These are phyloP conservation scores for Apophysomyces ossiformis DNA, from an alignment of 371 early-diverging fungal species.

Conservation along the genomic window DNA sequence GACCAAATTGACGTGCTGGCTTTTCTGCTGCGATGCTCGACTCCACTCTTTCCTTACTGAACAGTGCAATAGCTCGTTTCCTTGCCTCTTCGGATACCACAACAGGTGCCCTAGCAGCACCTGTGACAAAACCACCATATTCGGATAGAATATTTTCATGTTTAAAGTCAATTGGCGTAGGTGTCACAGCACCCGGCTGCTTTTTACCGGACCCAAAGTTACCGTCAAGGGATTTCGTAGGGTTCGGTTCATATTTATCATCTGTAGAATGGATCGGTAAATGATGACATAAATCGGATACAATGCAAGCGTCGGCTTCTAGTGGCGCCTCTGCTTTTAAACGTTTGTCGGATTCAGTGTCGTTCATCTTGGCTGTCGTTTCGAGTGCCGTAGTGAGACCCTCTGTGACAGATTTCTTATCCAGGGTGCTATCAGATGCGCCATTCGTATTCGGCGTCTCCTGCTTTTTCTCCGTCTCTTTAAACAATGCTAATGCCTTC, in stretches of 20 bases:
- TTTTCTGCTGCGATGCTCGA: constrained; percentile 11
- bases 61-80: constrained; percentile 27
- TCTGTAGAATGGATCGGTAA: too few species aligned
- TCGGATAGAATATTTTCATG: constrained; percentile 25
- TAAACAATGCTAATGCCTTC: constrained; percentile 19
- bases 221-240: neutral
- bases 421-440: too few species aligned
- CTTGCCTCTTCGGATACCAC: constrained; percentile 31
- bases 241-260: neutral
- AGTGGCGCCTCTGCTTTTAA: too few species aligned
- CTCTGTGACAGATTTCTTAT: too few species aligned
- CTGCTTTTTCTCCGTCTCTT: neutral
- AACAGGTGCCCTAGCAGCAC: constrained; percentile 12
- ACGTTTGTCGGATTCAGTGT: too few species aligned
- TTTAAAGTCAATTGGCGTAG: constrained; percentile 13
- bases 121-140: constrained; percentile 36
- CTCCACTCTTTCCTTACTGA: constrained; percentile 17
- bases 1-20: neutral
- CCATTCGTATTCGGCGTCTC: too few species aligned
- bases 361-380: too few species aligned
- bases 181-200: neutral
- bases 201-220: neutral
- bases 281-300: too few species aligned
- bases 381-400: too few species aligned
- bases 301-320: too few species aligned